Base-by-base conservation (phyloP, 2,329 filamentous ascomycete species). In the Pseudogymnoascus sp. region DNA sequence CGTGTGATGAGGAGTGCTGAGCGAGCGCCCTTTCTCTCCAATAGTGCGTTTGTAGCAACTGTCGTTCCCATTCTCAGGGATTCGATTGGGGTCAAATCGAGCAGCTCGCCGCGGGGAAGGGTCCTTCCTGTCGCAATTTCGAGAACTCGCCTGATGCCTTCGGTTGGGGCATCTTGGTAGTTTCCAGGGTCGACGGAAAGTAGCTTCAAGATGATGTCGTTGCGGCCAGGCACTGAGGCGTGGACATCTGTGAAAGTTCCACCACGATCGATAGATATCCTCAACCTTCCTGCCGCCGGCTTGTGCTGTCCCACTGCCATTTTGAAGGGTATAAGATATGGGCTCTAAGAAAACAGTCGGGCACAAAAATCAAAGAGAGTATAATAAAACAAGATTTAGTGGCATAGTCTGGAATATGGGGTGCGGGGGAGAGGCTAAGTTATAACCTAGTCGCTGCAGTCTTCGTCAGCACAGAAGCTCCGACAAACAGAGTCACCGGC, bases 1-100 rank as follows among this genome's bases (percentile, higher is more conserved):
- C 86, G 87, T 0, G 86, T 90, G 1, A 88, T 85, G 4, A 89
- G 78, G 71, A 91, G 81, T 1, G 86, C 88, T 68, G 87, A 87
- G 61, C 79, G 80, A 70, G 89, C 87, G 13, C 88, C 88, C 70
- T 90, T 90, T 21, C 86, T 75, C 68, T 90, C 87, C 1, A 91
- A 75, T n/a, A 91, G 73, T 0, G 88, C 87, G 74, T 90, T 91
- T 0, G 87, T 90, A 0, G 87, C 87, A 5, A 90, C 86, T 0
- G 87, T 90, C 1, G 88, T 91, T 12, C 88, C 88, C 82, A 90
- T 90, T 7, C 87, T 81, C 69, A 89, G 89, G 61, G 83, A 87
- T 70, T 86, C 86, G 72, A 86, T 82, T 68, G 81, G 76, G 33
- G 80, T 81, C 1, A 84, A 87, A 71, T 87, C 84, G 5, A 88